Evolutionary conservation across 805 yeast species (phyloP).

Genomic region (Wickerhamomyces ciferrii): DNA sequence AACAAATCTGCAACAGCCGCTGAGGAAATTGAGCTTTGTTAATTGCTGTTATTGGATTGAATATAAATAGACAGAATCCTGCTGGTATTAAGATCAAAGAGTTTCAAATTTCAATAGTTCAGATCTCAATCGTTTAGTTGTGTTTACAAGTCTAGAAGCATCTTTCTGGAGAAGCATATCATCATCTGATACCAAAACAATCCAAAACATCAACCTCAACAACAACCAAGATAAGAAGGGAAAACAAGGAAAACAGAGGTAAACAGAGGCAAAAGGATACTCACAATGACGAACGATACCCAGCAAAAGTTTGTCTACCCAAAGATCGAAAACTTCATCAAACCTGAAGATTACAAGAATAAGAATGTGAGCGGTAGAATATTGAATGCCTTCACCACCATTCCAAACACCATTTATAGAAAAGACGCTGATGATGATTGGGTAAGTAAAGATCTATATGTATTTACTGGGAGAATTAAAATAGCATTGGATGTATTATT

Average conservation of each 20-base stretch:
- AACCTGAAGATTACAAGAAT: conserved; percentile 18
- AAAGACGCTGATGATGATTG: conserved; percentile 27
- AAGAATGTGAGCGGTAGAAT: conserved; percentile 48
- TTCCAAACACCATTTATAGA: conserved; percentile 58
- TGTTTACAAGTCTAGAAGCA: background rate
- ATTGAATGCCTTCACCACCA: conserved; percentile 58
- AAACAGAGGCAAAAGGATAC: background rate
- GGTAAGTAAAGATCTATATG: conserved; percentile 3
- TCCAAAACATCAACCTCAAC: background rate
- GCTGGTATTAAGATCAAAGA: too few relatives aligned
- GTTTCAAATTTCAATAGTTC: too few relatives aligned
- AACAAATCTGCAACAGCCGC: too few relatives aligned
- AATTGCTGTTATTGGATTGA: too few relatives aligned
- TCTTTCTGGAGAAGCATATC: background rate
- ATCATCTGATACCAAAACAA: background rate
- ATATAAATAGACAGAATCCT: too few relatives aligned
- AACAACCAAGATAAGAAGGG: background rate
- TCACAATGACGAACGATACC: background rate
- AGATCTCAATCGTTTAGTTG: background rate
- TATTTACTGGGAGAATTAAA: too few relatives aligned
- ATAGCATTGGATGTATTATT: too few relatives aligned
- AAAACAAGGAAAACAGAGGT: background rate
- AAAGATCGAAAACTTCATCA: conserved; percentile 13
- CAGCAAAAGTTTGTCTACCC: conserved; percentile 5
- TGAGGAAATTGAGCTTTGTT: too few relatives aligned